phyloP scores from a whole-genome alignment of 208 protist species.

The Acanthamoeba quina region DNA sequence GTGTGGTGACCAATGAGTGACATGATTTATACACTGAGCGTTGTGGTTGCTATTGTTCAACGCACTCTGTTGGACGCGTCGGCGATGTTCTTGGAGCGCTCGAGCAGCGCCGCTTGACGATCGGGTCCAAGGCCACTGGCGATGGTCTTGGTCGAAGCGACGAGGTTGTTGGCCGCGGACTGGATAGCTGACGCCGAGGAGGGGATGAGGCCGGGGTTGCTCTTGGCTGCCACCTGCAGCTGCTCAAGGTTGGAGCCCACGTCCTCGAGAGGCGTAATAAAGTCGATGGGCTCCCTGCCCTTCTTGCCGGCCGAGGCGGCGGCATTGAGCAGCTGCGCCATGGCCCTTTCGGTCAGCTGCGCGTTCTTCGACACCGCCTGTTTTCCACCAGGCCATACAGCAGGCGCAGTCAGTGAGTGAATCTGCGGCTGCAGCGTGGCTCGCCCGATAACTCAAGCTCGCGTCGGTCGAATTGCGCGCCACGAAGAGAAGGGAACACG shows the following conservation, averaged over 20 bases:
- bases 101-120: background rate
- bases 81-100: constrained; percentile 3
- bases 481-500: no score
- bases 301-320: constrained; percentile 19
- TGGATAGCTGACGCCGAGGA: constrained; percentile 27
- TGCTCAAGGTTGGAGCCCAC: constrained; percentile 28
- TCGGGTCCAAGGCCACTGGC: background rate
- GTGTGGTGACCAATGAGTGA: background rate
- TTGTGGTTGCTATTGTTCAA: no score
- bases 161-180: constrained; percentile 4
- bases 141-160: constrained; percentile 6
- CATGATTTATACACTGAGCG: no score
- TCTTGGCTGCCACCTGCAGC: constrained; percentile 18
- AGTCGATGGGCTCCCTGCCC: constrained; percentile 47
- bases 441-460: background rate
- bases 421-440: background rate
- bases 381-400: background rate
- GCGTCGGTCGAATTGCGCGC: background rate
- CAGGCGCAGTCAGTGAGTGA: background rate
- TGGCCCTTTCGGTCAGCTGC: background rate
- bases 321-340: constrained; percentile 15
- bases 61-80: constrained; percentile 1
- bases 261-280: constrained; percentile 66
- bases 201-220: constrained; percentile 30
- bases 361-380: background rate